Evolutionary conservation across 257 asterid genomes (phyloP), one percentile per base, ranked within the genome.

Genomic region (Leptodermis oblonga): DNA sequence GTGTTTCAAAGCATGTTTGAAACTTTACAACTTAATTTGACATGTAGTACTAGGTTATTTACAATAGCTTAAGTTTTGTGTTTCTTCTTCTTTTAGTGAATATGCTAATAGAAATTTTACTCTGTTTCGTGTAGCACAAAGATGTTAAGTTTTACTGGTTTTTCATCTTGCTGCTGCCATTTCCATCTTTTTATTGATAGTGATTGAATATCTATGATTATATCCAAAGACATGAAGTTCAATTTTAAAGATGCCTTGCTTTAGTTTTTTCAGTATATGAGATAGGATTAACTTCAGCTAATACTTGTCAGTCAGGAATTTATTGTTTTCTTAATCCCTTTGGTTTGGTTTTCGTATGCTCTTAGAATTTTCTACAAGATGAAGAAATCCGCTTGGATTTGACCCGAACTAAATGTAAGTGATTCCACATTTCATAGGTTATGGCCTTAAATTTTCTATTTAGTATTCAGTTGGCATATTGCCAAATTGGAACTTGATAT

Each of bases 341-440:
- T 46, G 30, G 45, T 46, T 65, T 66, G 43, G 37, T 18, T 68
- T 61, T 68, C 34, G 56, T 48, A 53, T 62, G 17, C 5, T 71
- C 51, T 20, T 81, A 87, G 94, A 86, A 82, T 59, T 83, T 76
- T 70, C 66, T 82, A 68, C 91, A 78, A 67, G 85, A 76, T 53
- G 93, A 86, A 76, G 92, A 82, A 72, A 74, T 65, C 46, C 82
- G 79, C 33, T 69, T 90, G 85, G 92, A 87, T 75, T 68, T 83
- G 51, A 78, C 90, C 26, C 90, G 92, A 67, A 83, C 97, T 56
- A 87, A 85, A 87, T 86, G 97, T 87, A 86, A 45, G 42, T 37
- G 17, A 66, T 62, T 60, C 77, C 41, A 34, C 65, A 51, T 62
- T 31, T 20, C 7, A n/a, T 37, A 3, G 36, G 0, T 36, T 15